Evolutionary conservation across 1,139 yeast genomes (phyloP).

Genomic region (Protomyces pachydermus): DNA sequence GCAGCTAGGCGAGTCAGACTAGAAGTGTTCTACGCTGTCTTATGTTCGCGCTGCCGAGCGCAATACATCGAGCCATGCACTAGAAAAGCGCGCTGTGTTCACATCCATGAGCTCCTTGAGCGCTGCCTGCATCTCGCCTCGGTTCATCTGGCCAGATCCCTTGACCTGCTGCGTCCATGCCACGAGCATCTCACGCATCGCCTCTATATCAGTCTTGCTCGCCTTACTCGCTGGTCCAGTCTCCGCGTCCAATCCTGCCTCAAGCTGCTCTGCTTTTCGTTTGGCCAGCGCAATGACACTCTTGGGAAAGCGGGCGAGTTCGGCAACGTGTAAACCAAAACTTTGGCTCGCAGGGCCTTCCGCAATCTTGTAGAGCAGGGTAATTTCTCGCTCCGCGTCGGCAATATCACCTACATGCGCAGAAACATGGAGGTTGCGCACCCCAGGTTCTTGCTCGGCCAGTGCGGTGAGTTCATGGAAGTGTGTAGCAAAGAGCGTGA

Average conservation of each 20-base stretch:
- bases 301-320: slow-evolving; percentile 82
- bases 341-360: slow-evolving; percentile 91
- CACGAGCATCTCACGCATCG: background rate
- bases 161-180: background rate
- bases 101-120: background rate
- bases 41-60: background rate
- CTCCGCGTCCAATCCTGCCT: slow-evolving; percentile 35
- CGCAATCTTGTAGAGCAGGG: slow-evolving; percentile 82
- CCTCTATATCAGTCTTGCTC: background rate
- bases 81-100: background rate
- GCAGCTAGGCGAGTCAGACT: too few species aligned
- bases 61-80: background rate
- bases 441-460: slow-evolving; percentile 56
- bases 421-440: slow-evolving; percentile 83
- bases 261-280: slow-evolving; percentile 83
- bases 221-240: background rate
- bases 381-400: slow-evolving; percentile 54
- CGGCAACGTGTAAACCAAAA: slow-evolving; percentile 96
- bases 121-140: background rate
- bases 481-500: slow-evolving; percentile 90
- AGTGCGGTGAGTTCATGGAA: slow-evolving; percentile 89
- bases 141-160: background rate
- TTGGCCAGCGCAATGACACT: slow-evolving; percentile 93
- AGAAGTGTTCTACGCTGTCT: too few species aligned
- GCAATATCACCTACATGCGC: slow-evolving; percentile 56